Evolutionary conservation across 2,329 filamentous ascomycete genomes (phyloP).

Genomic region (Dryadomyces quercivorus): DNA sequence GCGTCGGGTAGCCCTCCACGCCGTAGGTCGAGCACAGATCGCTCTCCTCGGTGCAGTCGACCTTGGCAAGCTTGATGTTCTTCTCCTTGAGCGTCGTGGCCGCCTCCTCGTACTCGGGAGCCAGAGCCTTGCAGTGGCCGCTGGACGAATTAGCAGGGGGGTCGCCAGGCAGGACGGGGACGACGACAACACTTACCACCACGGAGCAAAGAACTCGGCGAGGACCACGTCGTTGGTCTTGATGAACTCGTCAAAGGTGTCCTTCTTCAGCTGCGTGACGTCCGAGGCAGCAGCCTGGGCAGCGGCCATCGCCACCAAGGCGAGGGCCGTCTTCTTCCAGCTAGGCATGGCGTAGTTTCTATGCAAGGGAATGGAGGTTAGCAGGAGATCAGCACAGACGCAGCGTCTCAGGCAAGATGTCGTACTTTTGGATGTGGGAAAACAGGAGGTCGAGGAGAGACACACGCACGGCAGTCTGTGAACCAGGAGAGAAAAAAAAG

Average conservation of each 20-base stretch:
- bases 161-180: background rate
- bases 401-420: background rate
- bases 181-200: conserved; percentile 37
- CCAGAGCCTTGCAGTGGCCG: conserved; percentile 97
- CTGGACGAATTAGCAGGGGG: conserved; percentile 34
- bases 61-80: conserved; percentile 72
- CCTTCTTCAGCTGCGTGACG: conserved; percentile 72
- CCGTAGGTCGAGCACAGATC: conserved; percentile 83
- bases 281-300: conserved; percentile 58
- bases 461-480: background rate
- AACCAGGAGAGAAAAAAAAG: background rate
- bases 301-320: conserved; percentile 42
- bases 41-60: conserved; percentile 90
- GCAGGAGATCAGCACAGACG: background rate
- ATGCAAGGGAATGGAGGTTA: background rate
- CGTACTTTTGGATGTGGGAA: background rate
- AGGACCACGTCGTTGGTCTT: conserved; percentile 79
- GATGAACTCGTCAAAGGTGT: conserved; percentile 79
- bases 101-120: conserved; percentile 80
- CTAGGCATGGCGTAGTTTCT: conserved; percentile 27
- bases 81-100: conserved; percentile 78
- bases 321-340: conserved; percentile 36
- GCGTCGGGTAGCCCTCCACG: conserved; percentile 94
- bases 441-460: background rate
- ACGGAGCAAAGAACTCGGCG: conserved; percentile 52